A percentile compares a stretch with the other conserved stretches of the same genome.
Conservation (phyloP, 306 rosid species). For the cucumber (Cucumis sativus) region Cucumber_9930_V3 NC_026655.2:24962501-24963000, state of each 20-base stretch:
- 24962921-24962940: slow-evolving; percentile 67
- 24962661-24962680: slow-evolving; percentile 37
- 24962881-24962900: slow-evolving; percentile 32
- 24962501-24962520: neutral
- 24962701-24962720: slow-evolving; percentile 21
- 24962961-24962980: slow-evolving; percentile 66
- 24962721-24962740: slow-evolving; percentile 37
- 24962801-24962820: slow-evolving; percentile 41
- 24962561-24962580: neutral
- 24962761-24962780: slow-evolving; percentile 30
- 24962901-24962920: slow-evolving; percentile 35
- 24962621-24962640: slow-evolving; percentile 37
- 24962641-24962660: slow-evolving; percentile 56
- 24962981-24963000: slow-evolving; percentile 17
- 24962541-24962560: neutral
- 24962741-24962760: slow-evolving; percentile 32
- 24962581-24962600: slow-evolving; percentile 17
- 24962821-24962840: slow-evolving; percentile 51
- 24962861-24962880: slow-evolving; percentile 42
- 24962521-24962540: neutral
- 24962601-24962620: slow-evolving; percentile 81
- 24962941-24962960: slow-evolving; percentile 89
- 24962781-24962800: slow-evolving; percentile 38
- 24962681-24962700: slow-evolving; percentile 15
- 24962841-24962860: slow-evolving; percentile 67